These are phyloP conservation scores for Lasiodiplodia citricola DNA, from an alignment of 2,329 filamentous ascomycete species.

Conservation along the genomic window DNA sequence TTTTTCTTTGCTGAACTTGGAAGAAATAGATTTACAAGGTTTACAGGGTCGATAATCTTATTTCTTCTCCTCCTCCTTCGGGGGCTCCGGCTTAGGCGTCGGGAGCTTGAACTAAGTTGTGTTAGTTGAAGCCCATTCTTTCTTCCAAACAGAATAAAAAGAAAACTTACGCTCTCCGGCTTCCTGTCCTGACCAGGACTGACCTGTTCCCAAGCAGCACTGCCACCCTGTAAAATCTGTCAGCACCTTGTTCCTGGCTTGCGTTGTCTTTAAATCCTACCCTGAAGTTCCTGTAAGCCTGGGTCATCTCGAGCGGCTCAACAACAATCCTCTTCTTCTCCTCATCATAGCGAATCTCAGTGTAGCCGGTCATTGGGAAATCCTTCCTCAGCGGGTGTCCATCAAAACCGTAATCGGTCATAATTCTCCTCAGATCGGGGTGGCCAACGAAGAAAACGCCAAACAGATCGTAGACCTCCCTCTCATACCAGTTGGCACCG, in stretches of 20 bases:
- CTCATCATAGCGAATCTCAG: slow-evolving; percentile 96
- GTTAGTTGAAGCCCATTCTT: slow-evolving; percentile 26
- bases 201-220: slow-evolving; percentile 67
- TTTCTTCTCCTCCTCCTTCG: slow-evolving; percentile 80
- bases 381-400: slow-evolving; percentile 97
- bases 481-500: slow-evolving; percentile 98
- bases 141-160: neutral
- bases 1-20: slow-evolving; percentile 1
- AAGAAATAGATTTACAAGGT: slow-evolving; percentile 25
- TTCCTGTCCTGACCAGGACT: slow-evolving; percentile 76
- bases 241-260: neutral
- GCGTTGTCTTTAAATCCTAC: slow-evolving; percentile 60
- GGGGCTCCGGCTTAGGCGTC: slow-evolving; percentile 86
- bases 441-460: slow-evolving; percentile 96
- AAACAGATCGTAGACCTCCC: slow-evolving; percentile 96
- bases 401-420: slow-evolving; percentile 99
- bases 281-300: slow-evolving; percentile 98
- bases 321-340: slow-evolving; percentile 99
- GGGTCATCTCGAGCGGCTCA: slow-evolving; percentile 95
- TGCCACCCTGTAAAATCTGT: slow-evolving; percentile 21
- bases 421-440: slow-evolving; percentile 93
- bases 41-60: slow-evolving; percentile 7
- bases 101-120: slow-evolving; percentile 80
- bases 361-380: slow-evolving; percentile 97
- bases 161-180: slow-evolving; percentile 67